A percentile compares a stretch with the other conserved stretches of the same genome.
Conservation (phyloP, 2,329 filamentous ascomycete species). For the Hypoxylon sp. region DNA sequence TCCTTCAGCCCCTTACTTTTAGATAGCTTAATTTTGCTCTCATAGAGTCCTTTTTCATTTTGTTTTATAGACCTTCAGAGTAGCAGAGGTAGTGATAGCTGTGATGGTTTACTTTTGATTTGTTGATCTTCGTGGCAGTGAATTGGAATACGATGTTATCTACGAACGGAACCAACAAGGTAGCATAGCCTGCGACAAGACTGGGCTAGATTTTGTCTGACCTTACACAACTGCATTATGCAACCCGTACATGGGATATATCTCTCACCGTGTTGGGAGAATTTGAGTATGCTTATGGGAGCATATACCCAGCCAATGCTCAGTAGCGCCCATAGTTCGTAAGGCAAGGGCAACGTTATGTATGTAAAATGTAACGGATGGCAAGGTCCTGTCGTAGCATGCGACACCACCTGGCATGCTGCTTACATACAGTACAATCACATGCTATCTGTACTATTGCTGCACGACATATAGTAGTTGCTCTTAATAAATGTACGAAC, state of each 20-base stretch:
- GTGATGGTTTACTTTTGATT: slow-evolving; percentile 16
- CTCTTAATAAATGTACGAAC: slow-evolving; percentile 15
- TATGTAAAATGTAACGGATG: slow-evolving; percentile 27
- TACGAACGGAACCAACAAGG: slow-evolving; percentile 26
- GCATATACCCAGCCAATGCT: slow-evolving; percentile 33
- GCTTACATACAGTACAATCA: slow-evolving; percentile 29
- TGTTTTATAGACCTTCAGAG: neutral
- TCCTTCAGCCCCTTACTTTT: slow-evolving; percentile 20
- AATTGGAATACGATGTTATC: slow-evolving; percentile 19
- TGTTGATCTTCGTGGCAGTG: slow-evolving; percentile 17
- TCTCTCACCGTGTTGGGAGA: slow-evolving; percentile 21
- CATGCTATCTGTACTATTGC: slow-evolving; percentile 30
- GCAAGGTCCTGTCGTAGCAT: slow-evolving; percentile 16
- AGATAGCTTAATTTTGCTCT: slow-evolving; percentile 3
- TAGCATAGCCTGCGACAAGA: slow-evolving; percentile 24
- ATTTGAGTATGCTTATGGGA: slow-evolving; percentile 18
- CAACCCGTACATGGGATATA: slow-evolving; percentile 27
- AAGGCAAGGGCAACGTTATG: slow-evolving; percentile 22
- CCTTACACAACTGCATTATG: slow-evolving; percentile 34
- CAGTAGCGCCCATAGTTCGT: slow-evolving; percentile 23
- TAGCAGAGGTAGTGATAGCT: neutral
- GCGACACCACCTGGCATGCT: slow-evolving; percentile 18
- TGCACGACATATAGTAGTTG: slow-evolving; percentile 27
- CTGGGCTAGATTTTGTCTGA: slow-evolving; percentile 34
- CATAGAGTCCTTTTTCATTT: neutral